Base-by-base conservation (phyloP, 371 early-diverging fungal genomes). In the Rhizopus delemar region DNA sequence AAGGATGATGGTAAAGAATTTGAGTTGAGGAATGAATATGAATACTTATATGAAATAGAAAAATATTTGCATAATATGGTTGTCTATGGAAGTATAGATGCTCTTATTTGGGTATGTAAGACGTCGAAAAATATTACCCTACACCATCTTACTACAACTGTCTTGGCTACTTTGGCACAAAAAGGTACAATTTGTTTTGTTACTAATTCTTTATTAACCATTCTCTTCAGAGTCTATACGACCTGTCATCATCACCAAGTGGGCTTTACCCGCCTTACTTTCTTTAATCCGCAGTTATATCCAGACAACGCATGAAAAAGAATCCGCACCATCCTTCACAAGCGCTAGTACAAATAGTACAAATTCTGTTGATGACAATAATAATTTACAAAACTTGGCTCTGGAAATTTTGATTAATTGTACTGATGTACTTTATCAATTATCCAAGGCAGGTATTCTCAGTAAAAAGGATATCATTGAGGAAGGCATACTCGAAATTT, bases 1-100 rank as follows among this genome's bases (percentile, higher is more conserved):
- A 69, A 78, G 9, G 81, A 84, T 59, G 66, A 85, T 74, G 85
- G 80, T 80, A 65, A 35, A 29, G 12, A 32, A 29, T 3, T 3
- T 9, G 5, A 48, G 29, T 13, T 11, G 11, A 57, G 29, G 28
- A 35, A 53, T 28, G 2, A 22, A 4, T 22, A 22, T 16, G 16
- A 12, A 11, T 15, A 35, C 9, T 52, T 51, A 46, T 29, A 4
- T 28, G 32, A 32, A 45, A n/a, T 71, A 86, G 86, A 77, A 35
- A 71, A 78, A 39, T 80, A 77, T 39, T 54, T 85, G 6, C 75
- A 77, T 35, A 77, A 73, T 53, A 69, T 86, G 45, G 66, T 85
- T 4, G 80, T 68, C 31, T 71, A 86, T 54, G 87, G 87, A 3
- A 85, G 85, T 16, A 62, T 86, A 16, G 87, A 86, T 69, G 84